Base-by-base conservation (phyloP, 495 filamentous ascomycete genomes). In the Tricharina praecox region DNA sequence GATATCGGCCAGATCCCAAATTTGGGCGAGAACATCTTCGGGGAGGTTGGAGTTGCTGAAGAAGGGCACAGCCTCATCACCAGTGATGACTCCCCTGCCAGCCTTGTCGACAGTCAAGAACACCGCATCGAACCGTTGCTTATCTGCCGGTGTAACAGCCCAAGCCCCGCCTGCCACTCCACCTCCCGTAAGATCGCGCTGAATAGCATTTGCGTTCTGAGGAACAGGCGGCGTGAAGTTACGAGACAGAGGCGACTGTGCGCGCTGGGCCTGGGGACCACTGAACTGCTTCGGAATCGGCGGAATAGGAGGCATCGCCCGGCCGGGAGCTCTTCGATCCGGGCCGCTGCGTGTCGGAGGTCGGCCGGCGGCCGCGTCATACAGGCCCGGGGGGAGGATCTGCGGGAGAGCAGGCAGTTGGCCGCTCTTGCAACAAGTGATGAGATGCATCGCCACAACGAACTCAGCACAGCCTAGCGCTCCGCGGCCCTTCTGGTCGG, bases 1-100 rank as follows among this genome's bases (percentile, higher is more conserved):
- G 60, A 95, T 90, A 69, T 96, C 88, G 4, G 92, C 81, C 19
- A 97, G 71, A 61, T 97, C 92, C 90, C 90, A 97, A 50, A 97
- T 92, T 53, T 84, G 78, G n/a, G 92, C 90, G 15, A 97, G 71
- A 5, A 76, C 76, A 60, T 94, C 92, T 54, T 95, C 88, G 0
- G 85, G 73, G 7, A 97, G 70, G 46, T 81, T 80, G 1, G 88
- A 93, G 60, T 93, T 83, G 61, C 82, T 84, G 61, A 97, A 87
- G 62, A 95, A 97, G 2, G 72, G 68, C 4, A 95, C 90, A n/a
- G 92, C 90, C 62, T 96, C 86, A 48, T 96, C 90, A 37, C 74
- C 90, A 43, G 77, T 90, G 47, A 96, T 90, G 45, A 77, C 77
- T 2, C 88, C 88, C 42, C 73, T 73, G 50, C 78, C 82, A 3